Evolutionary conservation across 75 land plant species (phyloP), one percentile per base, ranked within the genome.

Genomic region (Sequoia sempervirens): DNA sequence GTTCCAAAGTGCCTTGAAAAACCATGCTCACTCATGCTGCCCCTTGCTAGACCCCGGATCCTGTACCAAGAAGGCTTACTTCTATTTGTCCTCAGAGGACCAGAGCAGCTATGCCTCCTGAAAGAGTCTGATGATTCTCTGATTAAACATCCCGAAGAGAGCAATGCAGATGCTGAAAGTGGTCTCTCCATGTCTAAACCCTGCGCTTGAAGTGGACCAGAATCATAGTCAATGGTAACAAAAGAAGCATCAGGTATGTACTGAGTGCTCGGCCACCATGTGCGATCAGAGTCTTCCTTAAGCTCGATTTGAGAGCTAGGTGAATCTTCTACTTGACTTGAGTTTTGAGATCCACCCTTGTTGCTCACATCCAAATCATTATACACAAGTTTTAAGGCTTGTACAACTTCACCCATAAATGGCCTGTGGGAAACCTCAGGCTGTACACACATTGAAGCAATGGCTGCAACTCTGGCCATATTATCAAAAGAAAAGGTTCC

Each of bases 361-460:
- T 87, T 87, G 32, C 90, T 85, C 20, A 84, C 96, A 56, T 94
- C 98, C 26, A 84, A 58, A 76, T 95, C 99, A 74, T 89, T 92
- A 83, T 92, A 97, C 34, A 97, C 90, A 30, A 97, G 90, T 74
- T 97, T 95, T 69, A 97, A 85, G 4, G 99, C 99, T 54, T 97
- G 99, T 47, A 97, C 99, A 41, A 97, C 99, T 89, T 97, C 99
- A 66, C 99, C 98, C 99, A 97, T 97, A 87, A 97, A 97, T 12
- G 99, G 99, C 20, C 99, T 81, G 37, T 94, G 92, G 0, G 99
- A 88, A 28, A 92, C 98, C 87, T 97, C 99, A 10, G 92, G 91
- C 84, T 95, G 99, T 23, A 97, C 99, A 78, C 99, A 97, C 99
- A 95, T 97, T 78, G 96, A 95, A 70, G 99, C 99, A 81, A 97